Evolutionary conservation across 2,329 filamentous ascomycete species (phyloP), one percentile per base, ranked within the genome.

Genomic region (Penicillium sp.): DNA sequence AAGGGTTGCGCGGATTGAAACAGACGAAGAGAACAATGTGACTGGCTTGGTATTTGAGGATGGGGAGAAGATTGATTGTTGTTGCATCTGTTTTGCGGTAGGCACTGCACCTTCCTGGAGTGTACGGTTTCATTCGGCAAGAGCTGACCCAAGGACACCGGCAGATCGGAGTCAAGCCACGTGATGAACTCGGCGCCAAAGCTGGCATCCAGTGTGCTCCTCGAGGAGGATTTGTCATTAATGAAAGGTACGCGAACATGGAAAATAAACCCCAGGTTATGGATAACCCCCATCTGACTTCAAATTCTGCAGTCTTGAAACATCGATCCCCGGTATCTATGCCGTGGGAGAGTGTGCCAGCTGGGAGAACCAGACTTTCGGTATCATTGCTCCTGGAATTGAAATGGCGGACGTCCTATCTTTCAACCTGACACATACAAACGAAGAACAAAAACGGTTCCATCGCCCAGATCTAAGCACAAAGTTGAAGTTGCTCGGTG

Each of bases 321-420:
- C 91, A 1, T 94, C 84, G 30, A 71, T 81, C 3, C 78, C 84
- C 0, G 85, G 88, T 61, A 83, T 96, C 50, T 96, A 94, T 68
- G 91, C 91, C 47, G 88, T 96, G 50, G 92, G 91, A 56, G 92
- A 96, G 73, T 96, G 91, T 65, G 91, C 91, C 5, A 94, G 87
- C 74, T 96, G 90, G 90, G 82, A 92, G 61, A 87, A 84, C 63
- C 88, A 94, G 71, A 91, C 90, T 0, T 96, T 91, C 63, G 91
- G 91, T 5, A 82, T 97, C 20, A 96, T 97, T 64, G 91, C 89
- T 0, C 91, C 91, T 0, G 91, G 91, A 18, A 82, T 96, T 35
- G 92, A 96, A 72, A 96, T 96, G 90, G 92, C 92, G 0, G 91
- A 96, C 63, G 86, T 96, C 1, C 82, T 96, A 3, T 85, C 91